phyloP scores from a whole-genome alignment of 2,329 filamentous ascomycete species.

The Paraphaeosphaeria minitans region DNA sequence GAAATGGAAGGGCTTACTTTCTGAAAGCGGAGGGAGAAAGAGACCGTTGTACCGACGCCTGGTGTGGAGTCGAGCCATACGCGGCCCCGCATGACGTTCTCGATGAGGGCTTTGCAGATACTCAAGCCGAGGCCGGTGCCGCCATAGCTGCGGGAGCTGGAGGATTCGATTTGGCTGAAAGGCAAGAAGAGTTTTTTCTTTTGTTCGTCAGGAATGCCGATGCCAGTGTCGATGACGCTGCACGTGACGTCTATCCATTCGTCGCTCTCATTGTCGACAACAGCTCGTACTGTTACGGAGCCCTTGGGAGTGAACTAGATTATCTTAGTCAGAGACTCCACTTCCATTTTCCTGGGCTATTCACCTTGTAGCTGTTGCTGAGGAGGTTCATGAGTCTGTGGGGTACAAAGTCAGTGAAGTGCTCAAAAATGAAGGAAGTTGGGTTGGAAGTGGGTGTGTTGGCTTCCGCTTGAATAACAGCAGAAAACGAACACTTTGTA shows the following conservation, averaged over 20 bases:
- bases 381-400: slow-evolving; percentile 73
- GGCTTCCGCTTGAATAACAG: no score
- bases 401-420: no score
- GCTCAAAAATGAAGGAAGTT: no score
- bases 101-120: slow-evolving; percentile 93
- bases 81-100: slow-evolving; percentile 86
- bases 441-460: no score
- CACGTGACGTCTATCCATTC: slow-evolving; percentile 78
- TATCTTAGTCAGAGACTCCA: no score
- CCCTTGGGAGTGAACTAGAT: slow-evolving; percentile 77
- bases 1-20: slow-evolving; percentile 61
- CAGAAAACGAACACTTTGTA: no score
- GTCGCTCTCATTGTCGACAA: slow-evolving; percentile 71
- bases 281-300: slow-evolving; percentile 81
- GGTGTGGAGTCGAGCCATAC: slow-evolving; percentile 82
- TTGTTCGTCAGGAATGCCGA: slow-evolving; percentile 83
- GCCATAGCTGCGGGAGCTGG: slow-evolving; percentile 87
- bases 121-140: slow-evolving; percentile 89
- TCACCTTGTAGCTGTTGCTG: slow-evolving; percentile 80
- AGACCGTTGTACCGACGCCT: slow-evolving; percentile 71
- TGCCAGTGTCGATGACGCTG: slow-evolving; percentile 87
- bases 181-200: slow-evolving; percentile 87
- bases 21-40: slow-evolving; percentile 83
- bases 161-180: slow-evolving; percentile 90
- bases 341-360: no score